Base-by-base conservation (phyloP, 768 basidiomycete genomes). In the Tephrocybe sp. region DNA sequence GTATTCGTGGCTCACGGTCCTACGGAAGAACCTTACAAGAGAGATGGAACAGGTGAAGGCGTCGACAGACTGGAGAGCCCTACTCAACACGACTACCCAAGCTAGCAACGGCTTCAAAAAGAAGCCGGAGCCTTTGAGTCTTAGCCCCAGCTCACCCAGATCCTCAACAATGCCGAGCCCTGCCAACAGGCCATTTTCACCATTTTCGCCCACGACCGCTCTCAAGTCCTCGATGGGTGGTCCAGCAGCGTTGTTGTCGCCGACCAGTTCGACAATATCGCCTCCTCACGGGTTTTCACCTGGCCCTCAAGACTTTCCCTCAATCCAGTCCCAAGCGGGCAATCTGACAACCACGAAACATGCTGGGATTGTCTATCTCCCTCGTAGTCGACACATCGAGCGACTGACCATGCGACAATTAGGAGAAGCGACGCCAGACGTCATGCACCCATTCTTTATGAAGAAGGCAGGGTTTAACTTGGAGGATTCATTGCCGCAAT, bases 401-500 rank as follows among this genome's bases (percentile, higher is more conserved):
- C 81, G 87, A n/a, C 68, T 92, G 48, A 88, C 85, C 18, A 86
- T 92, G 82, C 81, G 88, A 23, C 92, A 93, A 64, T 72, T 93
- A 11, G 92, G 91, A 26, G 88, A 93, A 64, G 90, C 88, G n/a
- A 90, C 89, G 0, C 89, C 90, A 1, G 88, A 91, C 59, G 86
- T 90, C 18, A 88, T 88, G 88, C 88, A 88, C 64, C 87, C 87
- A 2, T 89, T 90, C 68, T 90, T 90, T 70, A 87, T 86, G 81
- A 86, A 90, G 61, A 88, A 83, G 62, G 83, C 88, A 1, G 88
- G 90, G 0, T 90, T 93, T 70, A 90, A 83, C 62, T 68, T 93
- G 44, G 87, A 91, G 63, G 89, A 91, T 56, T 85, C 88, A 0
- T 63, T 93, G n/a, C 90, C 91, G 11, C 88, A 89, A 57, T 92